A percentile compares a stretch with the other conserved stretches of the same genome.
Conservation (phyloP, 75 land plant genomes). For the Isoetes taiwanensis region DNA sequence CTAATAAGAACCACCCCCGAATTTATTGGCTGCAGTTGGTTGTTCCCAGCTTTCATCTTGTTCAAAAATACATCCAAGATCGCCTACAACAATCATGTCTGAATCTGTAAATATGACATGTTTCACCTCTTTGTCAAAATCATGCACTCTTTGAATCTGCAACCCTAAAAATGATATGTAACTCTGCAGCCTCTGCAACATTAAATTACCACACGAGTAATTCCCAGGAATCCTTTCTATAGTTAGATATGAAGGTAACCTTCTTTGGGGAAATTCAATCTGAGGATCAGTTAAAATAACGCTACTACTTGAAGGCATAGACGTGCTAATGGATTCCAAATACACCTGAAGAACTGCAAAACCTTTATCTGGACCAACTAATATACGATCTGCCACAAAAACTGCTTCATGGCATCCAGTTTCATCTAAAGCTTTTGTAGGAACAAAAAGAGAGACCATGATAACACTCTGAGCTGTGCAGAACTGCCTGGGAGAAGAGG, state of each 20-base stretch:
- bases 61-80: conserved; percentile 43
- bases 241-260: conserved; percentile 14
- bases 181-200: conserved; percentile 87
- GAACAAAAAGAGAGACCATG: too few relatives aligned
- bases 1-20: conserved; percentile 79
- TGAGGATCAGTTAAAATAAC: conserved; percentile 57
- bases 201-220: conserved; percentile 61
- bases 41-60: conserved; percentile 72
- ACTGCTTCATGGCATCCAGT: too few relatives aligned
- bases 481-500: too few relatives aligned
- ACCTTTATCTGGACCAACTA: too few relatives aligned
- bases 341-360: too few relatives aligned
- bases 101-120: conserved; percentile 81
- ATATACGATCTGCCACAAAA: too few relatives aligned
- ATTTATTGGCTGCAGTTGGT: conserved; percentile 80
- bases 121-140: too few relatives aligned
- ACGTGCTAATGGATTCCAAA: too few relatives aligned
- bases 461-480: too few relatives aligned
- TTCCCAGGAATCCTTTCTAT: conserved; percentile 45
- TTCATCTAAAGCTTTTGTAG: too few relatives aligned
- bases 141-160: too few relatives aligned
- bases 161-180: too few relatives aligned
- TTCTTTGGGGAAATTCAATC: conserved; percentile 25
- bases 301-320: conserved; percentile 52
- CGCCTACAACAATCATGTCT: conserved; percentile 71